Base-by-base conservation (phyloP, 2,329 filamentous ascomycete species). In the Byssothecium circinans region DNA sequence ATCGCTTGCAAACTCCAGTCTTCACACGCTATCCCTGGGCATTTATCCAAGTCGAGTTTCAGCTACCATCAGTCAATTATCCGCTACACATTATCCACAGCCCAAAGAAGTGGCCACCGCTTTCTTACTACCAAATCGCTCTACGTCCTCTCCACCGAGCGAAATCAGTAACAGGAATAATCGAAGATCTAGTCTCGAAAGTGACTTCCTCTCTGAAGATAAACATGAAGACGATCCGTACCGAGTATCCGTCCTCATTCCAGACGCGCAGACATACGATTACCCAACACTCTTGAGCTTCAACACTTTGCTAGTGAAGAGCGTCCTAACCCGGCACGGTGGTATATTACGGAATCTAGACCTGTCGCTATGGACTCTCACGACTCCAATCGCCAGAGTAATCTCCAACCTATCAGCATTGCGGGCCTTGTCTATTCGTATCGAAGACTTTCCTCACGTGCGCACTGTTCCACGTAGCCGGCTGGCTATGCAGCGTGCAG, bases 11-110 rank as follows among this genome's bases (percentile, higher is more conserved):
- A 59, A 52, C 14, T 58, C 61, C 20, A 69, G 60, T 41, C 53
- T 72, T 4, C 62, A 64, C 35, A 84, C 76, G 85, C 89, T 96
- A 74, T 96, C 91, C 17, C 94, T 83, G 8, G 85, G 75, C 30
- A 91, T 83, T 79, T 89, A 95, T 25, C 87, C 85, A 0, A 83
- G 82, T n/a, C 87, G 78, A 23, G 87, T 78, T 32, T 89, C 73
- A 81, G 88, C 89, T 43, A 88, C 79, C 58, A 92, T 78, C 40
- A 89, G 79, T 51, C 85, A 79, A 45, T 87, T 79, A 15, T 46
- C 40, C 12, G 37, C 43, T 2, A 52, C 53, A 11, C 43, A 50
- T n/a, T 56, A 53, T 35, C 51, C 53, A 3, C 20, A 33, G 12
- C 49, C 49, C 6, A 49, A 44, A 32, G 14, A 41, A 14, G 18